Evolutionary conservation across 139 green algal genomes (phyloP).

Genomic region (Marvania coccoides): DNA sequence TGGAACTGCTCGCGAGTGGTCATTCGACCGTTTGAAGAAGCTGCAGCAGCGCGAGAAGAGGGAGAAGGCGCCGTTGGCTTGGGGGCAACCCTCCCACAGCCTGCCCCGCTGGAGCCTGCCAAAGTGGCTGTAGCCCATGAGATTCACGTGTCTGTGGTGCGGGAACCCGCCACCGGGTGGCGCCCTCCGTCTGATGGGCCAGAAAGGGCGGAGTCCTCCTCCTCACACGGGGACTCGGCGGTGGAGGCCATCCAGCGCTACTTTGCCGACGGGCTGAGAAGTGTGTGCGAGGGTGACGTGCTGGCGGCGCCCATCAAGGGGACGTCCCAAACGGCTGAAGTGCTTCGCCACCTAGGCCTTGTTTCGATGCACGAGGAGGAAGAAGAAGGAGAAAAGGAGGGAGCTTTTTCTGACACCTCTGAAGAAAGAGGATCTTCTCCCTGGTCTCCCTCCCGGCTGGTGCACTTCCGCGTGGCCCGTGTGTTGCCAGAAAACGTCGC

Average conservation of each 20-base stretch:
- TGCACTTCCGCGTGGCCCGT: constrained; percentile 19
- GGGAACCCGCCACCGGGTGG: background rate
- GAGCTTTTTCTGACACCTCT: background rate
- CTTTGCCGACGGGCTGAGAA: constrained; percentile 6
- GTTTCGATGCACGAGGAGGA: background rate
- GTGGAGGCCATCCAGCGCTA: constrained; percentile 19
- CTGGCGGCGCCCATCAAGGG: constrained; percentile 12
- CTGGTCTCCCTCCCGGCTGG: background rate
- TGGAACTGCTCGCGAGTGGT: no score
- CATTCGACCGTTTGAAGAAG: no score
- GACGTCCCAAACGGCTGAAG: background rate
- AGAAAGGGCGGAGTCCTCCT: background rate
- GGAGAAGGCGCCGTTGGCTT: background rate
- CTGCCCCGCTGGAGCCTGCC: background rate
- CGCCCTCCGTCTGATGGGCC: background rate
- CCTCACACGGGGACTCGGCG: background rate
- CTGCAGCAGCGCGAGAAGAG: background rate
- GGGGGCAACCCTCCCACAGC: background rate
- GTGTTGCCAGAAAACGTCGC: background rate
- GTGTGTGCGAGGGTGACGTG: constrained; percentile 29
- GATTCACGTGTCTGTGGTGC: constrained; percentile 11
- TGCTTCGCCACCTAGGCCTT: background rate
- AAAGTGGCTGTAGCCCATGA: constrained; percentile 5
- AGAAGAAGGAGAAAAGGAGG: background rate
- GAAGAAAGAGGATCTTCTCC: background rate